Conservation (phyloP, 495 filamentous ascomycete species). For the Hypoxylon subgilvum region DNA sequence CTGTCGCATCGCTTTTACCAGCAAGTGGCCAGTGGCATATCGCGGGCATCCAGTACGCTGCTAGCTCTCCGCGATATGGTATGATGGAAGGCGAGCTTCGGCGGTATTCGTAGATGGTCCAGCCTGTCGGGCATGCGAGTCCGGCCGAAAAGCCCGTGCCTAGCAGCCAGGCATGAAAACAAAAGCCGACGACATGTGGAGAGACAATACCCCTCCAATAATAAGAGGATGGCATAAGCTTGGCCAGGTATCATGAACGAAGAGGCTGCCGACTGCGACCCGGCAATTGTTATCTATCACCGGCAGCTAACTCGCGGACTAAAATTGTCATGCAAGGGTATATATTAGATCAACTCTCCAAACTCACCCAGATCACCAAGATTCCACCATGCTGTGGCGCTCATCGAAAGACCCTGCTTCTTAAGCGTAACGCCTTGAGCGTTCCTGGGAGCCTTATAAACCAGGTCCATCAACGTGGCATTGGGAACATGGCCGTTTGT, state of each 20-base stretch:
- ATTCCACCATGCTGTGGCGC: conserved; percentile 21
- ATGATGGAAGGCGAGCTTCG: conserved; percentile 10
- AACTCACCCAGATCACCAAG: conserved; percentile 12
- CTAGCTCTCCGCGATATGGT: not conserved
- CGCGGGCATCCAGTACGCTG: not conserved
- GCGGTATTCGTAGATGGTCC: conserved; percentile 31
- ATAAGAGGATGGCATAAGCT: conserved; percentile 24
- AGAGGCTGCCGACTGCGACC: conserved; percentile 29
- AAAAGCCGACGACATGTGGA: conserved; percentile 39
- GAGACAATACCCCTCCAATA: conserved; percentile 31
- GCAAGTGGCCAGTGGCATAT: too few species aligned
- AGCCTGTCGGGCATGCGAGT: conserved; percentile 30
- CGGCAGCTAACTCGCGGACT: conserved; percentile 37
- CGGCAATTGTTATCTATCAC: conserved; percentile 40
- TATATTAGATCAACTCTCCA: too few species aligned
- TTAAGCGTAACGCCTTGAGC: too few species aligned
- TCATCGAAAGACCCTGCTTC: too few species aligned
- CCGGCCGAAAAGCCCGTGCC: conserved; percentile 31
- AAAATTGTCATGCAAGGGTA: conserved; percentile 37
- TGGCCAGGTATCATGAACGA: conserved; percentile 29
- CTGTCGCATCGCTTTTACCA: conserved; percentile 6
- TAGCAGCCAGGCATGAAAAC: conserved; percentile 36
- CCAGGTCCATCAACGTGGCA: conserved; percentile 11
- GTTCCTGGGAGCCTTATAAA: conserved; percentile 24
- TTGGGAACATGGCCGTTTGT: not conserved